These are phyloP conservation scores for Xylariaceae sp. DNA, from an alignment of 2,329 filamentous ascomycete species.

Conservation along the genomic window DNA sequence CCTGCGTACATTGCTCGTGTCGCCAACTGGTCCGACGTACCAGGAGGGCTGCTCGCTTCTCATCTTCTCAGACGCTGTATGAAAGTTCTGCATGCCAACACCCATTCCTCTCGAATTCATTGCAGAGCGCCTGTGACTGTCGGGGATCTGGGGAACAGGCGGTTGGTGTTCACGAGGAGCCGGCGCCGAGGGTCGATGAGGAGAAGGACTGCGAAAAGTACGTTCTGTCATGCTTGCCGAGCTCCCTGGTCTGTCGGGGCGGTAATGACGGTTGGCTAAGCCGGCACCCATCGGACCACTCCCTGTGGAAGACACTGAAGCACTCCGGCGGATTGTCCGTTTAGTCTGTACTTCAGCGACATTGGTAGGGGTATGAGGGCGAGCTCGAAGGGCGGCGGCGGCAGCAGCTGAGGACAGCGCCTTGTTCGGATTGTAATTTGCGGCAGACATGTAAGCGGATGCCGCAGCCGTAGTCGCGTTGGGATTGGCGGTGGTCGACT, in stretches of 20 bases:
- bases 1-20: slow-evolving; percentile 43
- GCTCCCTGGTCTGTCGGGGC: slow-evolving; percentile 63
- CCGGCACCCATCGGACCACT: slow-evolving; percentile 44
- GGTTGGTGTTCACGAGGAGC: slow-evolving; percentile 50
- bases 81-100: slow-evolving; percentile 47
- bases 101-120: slow-evolving; percentile 40
- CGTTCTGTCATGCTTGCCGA: slow-evolving; percentile 81
- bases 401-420: slow-evolving; percentile 81
- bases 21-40: slow-evolving; percentile 46
- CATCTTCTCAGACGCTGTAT: slow-evolving; percentile 51
- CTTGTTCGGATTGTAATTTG: slow-evolving; percentile 52
- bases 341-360: slow-evolving; percentile 84
- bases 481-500: slow-evolving; percentile 60
- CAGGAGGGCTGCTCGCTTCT: slow-evolving; percentile 43
- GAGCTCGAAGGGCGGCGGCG: slow-evolving; percentile 75
- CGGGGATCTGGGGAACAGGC: slow-evolving; percentile 71
- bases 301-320: slow-evolving; percentile 63
- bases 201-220: slow-evolving; percentile 78
- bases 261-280: slow-evolving; percentile 32
- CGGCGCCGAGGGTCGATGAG: slow-evolving; percentile 41
- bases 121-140: slow-evolving; percentile 31
- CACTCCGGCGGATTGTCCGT: slow-evolving; percentile 69
- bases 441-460: slow-evolving; percentile 70
- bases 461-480: slow-evolving; percentile 76
- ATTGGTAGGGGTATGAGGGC: slow-evolving; percentile 71